Percentiles rank a stretch among this genome's conserved stretches.
phyloP scores from a whole-genome alignment of 2,329 filamentous ascomycete genomes.

The Clarireedia hainanense region DNA sequence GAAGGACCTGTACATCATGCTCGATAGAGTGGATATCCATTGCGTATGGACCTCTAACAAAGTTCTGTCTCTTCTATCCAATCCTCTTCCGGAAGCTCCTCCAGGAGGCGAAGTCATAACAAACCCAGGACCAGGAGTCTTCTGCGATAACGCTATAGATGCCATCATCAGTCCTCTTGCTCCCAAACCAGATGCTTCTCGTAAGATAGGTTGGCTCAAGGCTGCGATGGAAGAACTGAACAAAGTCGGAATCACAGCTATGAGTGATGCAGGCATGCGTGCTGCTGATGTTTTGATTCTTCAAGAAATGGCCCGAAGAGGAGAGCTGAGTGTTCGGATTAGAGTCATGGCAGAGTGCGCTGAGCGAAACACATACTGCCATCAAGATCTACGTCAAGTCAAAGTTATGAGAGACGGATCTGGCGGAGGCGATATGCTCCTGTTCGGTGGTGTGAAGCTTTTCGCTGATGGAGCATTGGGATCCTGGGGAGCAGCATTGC shows the following conservation, averaged over 20 bases:
- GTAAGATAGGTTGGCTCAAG: constrained; percentile 46
- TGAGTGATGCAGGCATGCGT: constrained; percentile 59
- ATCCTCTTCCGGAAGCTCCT: constrained; percentile 37
- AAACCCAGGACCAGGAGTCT: constrained; percentile 56
- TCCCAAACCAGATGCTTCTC: constrained; percentile 46
- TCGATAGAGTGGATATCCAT: constrained; percentile 63
- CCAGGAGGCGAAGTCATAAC: constrained; percentile 58
- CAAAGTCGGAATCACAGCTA: constrained; percentile 57
- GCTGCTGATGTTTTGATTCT: constrained; percentile 48
- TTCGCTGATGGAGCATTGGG: constrained; percentile 65
- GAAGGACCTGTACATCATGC: constrained; percentile 54
- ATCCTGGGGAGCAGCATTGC: constrained; percentile 63
- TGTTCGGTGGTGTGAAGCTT: constrained; percentile 57
- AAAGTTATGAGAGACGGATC: constrained; percentile 15
- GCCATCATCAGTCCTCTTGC: constrained; percentile 44
- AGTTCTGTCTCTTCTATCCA: constrained; percentile 52
- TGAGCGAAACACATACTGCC: constrained; percentile 57
- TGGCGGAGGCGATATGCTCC: constrained; percentile 31
- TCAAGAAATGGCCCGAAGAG: constrained; percentile 39
- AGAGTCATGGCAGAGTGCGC: constrained; percentile 63
- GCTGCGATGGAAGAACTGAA: constrained; percentile 57
- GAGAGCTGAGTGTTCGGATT: constrained; percentile 54
- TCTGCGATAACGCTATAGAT: constrained; percentile 68
- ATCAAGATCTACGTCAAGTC: constrained; percentile 29
- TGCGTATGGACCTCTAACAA: constrained; percentile 62